Percentiles rank a stretch among this genome's conserved stretches.
Conservation (phyloP, 345 rosid genomes). For the Geranium rotundifolium region DNA sequence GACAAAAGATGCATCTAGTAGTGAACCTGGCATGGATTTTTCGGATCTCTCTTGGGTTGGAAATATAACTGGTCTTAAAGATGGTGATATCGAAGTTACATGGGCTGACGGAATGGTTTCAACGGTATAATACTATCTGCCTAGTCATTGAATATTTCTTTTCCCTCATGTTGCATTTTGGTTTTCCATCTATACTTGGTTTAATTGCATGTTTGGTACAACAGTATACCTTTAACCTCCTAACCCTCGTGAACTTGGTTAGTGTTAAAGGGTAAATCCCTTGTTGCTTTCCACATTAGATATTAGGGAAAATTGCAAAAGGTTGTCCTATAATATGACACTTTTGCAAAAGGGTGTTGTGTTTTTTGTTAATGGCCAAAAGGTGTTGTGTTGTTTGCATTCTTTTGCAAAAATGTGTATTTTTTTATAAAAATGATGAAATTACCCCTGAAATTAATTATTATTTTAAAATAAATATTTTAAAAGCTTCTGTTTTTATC, state of each 20-base stretch:
- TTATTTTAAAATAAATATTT: no score
- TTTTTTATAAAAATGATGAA: no score
- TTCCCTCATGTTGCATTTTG: not conserved
- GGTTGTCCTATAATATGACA: no score
- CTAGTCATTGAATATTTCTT: not conserved
- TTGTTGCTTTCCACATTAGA: not conserved
- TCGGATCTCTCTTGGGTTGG: conserved; percentile 94
- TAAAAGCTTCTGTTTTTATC: no score
- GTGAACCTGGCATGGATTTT: conserved; percentile 24
- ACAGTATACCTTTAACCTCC: not conserved
- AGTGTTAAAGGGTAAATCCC: not conserved
- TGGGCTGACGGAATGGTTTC: conserved; percentile 99
- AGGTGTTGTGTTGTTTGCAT: no score
- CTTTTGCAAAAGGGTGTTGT: no score
- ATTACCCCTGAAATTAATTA: no score
- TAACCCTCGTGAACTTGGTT: not conserved
- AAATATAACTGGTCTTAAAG: conserved; percentile 75
- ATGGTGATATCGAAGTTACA: conserved; percentile 95
- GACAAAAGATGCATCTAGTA: conserved; percentile 21
- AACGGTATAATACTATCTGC: conserved; percentile 35
- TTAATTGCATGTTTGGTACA: not conserved
- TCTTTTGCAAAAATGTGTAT: no score
- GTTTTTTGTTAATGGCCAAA: no score
- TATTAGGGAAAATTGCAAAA: not conserved
- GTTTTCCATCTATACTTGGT: not conserved